A percentile compares a stretch with the other conserved stretches of the same genome.
Evolutionary conservation across 1,139 yeast species (phyloP).

Genomic region (Pichia kudriavzevii): DNA sequence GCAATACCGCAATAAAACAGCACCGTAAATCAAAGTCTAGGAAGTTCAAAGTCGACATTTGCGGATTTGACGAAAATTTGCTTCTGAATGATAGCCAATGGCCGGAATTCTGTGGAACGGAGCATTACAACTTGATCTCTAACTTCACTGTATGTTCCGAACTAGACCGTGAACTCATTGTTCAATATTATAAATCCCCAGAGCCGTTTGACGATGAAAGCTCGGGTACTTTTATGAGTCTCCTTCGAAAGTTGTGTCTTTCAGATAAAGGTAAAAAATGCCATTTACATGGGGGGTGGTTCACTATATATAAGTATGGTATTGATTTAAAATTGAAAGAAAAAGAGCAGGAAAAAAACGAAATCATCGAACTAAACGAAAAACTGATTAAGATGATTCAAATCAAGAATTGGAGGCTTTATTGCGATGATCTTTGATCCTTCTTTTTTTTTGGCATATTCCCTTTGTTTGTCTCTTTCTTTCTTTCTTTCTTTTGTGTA

Average conservation of each 20-base stretch:
- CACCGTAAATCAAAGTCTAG: constrained; percentile 21
- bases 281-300: constrained; percentile 62
- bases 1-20: constrained; percentile 19
- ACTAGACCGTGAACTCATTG: too few species aligned
- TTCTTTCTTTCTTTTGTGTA: too few species aligned
- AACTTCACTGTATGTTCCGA: too few species aligned
- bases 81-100: constrained; percentile 22
- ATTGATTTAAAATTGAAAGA: constrained; percentile 32
- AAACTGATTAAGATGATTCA: constrained; percentile 32
- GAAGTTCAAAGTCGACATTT: constrained; percentile 31
- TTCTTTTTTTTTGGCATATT: too few species aligned
- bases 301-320: constrained; percentile 41
- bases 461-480: too few species aligned
- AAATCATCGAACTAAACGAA: constrained; percentile 24
- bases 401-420: constrained; percentile 30
- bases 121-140: constrained; percentile 14
- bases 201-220: constrained; percentile 8
- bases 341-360: constrained; percentile 28
- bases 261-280: constrained; percentile 66
- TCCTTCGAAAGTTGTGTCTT: constrained; percentile 38
- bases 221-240: too few species aligned
- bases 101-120: constrained; percentile 18
- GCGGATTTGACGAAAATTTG: constrained; percentile 34
- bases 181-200: constrained; percentile 12
- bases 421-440: constrained; percentile 14